These are phyloP conservation scores for Globisporangium takayamanum DNA, from an alignment of 352 stramenopile genomes.

Conservation along the genomic window DNA sequence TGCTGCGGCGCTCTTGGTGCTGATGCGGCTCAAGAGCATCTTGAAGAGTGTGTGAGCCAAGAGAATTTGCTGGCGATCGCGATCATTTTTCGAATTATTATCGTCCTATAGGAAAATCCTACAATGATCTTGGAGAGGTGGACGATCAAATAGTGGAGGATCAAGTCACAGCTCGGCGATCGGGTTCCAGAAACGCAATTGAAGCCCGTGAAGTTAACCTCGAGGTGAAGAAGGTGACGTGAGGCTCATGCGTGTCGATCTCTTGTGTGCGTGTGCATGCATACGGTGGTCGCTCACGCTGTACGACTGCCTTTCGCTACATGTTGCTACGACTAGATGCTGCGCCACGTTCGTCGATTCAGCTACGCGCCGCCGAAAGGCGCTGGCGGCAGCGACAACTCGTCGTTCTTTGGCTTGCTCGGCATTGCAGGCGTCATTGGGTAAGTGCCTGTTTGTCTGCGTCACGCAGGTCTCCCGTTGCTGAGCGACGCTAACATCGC, in stretches of 20 bases:
- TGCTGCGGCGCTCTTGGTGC: background rate
- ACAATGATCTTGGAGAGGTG: no score
- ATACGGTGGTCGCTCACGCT: background rate
- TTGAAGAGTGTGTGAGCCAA: background rate
- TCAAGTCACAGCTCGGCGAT: no score
- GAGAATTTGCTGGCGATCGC: no score
- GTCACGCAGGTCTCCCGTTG: no score
- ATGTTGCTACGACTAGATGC: constrained; percentile 2
- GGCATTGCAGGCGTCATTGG: constrained; percentile 52
- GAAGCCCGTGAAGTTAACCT: background rate
- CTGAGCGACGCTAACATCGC: background rate
- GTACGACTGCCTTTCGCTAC: background rate
- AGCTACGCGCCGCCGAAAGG: constrained; percentile 65
- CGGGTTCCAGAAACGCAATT: background rate
- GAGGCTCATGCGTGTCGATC: background rate
- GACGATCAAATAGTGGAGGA: no score
- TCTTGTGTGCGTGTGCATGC: background rate
- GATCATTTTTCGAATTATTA: background rate
- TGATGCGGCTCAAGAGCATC: background rate
- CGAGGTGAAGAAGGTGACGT: background rate
- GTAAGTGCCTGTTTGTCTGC: constrained; percentile 19
- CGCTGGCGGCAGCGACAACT: constrained; percentile 64
- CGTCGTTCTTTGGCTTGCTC: constrained; percentile 75
- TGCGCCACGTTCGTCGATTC: constrained; percentile 40
- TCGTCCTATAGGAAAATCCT: no score